Percentiles rank a stretch among this genome's conserved stretches.
These are phyloP conservation scores for Leucosporidium creatinivorum DNA, from an alignment of 768 basidiomycete species.

Conservation along the genomic window DNA sequence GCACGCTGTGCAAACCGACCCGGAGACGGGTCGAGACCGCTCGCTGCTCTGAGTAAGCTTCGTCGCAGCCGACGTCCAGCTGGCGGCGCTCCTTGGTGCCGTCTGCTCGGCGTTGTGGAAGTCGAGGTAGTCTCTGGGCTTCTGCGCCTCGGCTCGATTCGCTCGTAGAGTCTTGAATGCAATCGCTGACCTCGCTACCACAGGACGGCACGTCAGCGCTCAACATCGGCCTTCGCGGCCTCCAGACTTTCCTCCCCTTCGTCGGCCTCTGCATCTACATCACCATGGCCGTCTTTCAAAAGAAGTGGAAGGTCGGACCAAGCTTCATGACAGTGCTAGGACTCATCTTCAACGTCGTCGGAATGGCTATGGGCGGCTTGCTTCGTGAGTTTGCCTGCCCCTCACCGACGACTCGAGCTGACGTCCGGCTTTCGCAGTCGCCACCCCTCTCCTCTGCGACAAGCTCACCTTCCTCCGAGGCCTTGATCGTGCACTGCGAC, in stretches of 20 bases:
- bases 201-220: constrained; percentile 21
- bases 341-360: constrained; percentile 16
- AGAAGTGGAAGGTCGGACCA: constrained; percentile 27
- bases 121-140: too few species aligned
- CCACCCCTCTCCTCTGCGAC: constrained; percentile 21
- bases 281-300: constrained; percentile 30
- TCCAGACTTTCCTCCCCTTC: constrained; percentile 18
- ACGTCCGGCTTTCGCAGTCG: constrained; percentile 5
- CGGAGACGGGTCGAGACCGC: too few species aligned
- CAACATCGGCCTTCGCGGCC: neutral
- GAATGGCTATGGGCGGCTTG: constrained; percentile 2
- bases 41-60: too few species aligned
- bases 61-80: too few species aligned
- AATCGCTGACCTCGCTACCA: too few species aligned
- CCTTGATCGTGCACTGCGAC: constrained; percentile 25
- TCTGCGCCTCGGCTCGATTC: too few species aligned
- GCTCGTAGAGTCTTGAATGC: too few species aligned
- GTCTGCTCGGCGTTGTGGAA: too few species aligned
- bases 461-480: constrained; percentile 25
- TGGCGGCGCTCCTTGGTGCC: too few species aligned
- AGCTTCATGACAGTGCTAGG: constrained; percentile 14
- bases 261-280: constrained; percentile 26
- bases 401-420: neutral
- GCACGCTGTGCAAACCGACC: too few species aligned
- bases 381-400: constrained; percentile 8